Base-by-base conservation (phyloP, 169 alveolate genomes). In the Cryptosporidium xiaoi region DNA sequence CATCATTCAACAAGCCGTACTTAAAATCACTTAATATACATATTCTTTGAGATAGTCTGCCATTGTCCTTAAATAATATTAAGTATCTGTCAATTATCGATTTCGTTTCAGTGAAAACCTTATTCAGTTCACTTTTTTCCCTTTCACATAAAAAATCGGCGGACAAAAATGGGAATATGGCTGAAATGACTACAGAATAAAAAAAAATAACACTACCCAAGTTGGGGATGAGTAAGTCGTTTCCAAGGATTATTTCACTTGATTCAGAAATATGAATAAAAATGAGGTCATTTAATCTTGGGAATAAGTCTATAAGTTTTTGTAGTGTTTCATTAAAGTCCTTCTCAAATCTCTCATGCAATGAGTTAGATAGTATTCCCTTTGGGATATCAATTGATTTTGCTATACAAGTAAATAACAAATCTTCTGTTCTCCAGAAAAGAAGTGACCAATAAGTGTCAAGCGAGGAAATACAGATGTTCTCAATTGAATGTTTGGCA, bases 381-480 rank as follows among this genome's bases (percentile, higher is more conserved):
- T 16, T 77, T 44, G 87, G 64, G n/a, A 77, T 46, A 31, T 60
- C 16, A 7, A 48, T 60, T 16, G 87, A 58, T 29, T 62, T 77
- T 15, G 3, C n/a, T 48, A 77, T 34, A 12, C 60, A 77, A 27
- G 64, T 29, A 60, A 62, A 56, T 20, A 77, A 62, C 34, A 77
- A 60, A 2, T 77, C 87, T 12, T 40, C 58, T 34, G 29, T 58
- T 24, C 40, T 77, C 71, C 77, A 77, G 66, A 77, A 77, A 3
- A 77, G 60, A 10, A 77, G 36, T 10, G 87, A 77, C 87, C 87
- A 77, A 48, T 48, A 77, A 18, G 51, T n/a, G 3, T 77, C 71
- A 0, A 58, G 77, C 1, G 87, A 60, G 33, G 50, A 46, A 12
- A 44, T 56, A 5, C 33, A 7, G 2, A 34, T 20, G 7, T 77